Evolutionary conservation across 768 basidiomycete genomes (phyloP), one percentile per base, ranked within the genome.

Genomic region (Boletus pseudo-olivaceus): DNA sequence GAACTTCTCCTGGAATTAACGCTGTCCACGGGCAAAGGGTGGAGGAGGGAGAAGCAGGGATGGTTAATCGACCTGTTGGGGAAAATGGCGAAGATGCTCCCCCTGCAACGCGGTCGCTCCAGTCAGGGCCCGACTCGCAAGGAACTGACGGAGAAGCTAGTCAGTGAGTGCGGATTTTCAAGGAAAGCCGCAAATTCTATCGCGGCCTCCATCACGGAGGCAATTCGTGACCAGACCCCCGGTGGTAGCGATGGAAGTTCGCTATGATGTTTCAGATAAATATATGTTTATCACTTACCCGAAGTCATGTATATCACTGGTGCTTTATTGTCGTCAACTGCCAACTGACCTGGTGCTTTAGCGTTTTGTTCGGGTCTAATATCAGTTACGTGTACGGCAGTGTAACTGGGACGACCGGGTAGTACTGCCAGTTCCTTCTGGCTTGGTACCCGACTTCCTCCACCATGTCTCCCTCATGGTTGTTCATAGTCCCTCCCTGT

Each of bases 31-130:
- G 17, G 14, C 1, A 8, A 40, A 3, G 57, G 57, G 29, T 68
- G 64, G 67, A 54, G 29, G 43, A 59, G 48, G 56, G 67, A 64
- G 9, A 42, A 15, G 34, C 48, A 40, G 7, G 23, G 34, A 12
- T 64, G 66, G 67, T 51, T 67, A 8, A 17, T 29, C 43, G 23
- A 49, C 35, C 29, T 67, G 37, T 23, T 68, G 58, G 56, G 58
- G 27, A 66, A 49, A 38, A 55, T 67, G 62, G 45, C 53, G 27
- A 60, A 32, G 41, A 58, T 60, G 52, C 49, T 67, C 20, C 48
- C 58, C 47, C 49, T 20, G 19, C 52, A 32, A n/a, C 43, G 38
- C 1, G 37, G 55, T 46, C 54, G 54, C 17, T 41, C 45, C 3
- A 40, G 27, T 20, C 46, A 30, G 15, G 15, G 20, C 4, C 58